Evolutionary conservation across 2,329 filamentous ascomycete genomes (phyloP).

Genomic region (Daldinia sp.): DNA sequence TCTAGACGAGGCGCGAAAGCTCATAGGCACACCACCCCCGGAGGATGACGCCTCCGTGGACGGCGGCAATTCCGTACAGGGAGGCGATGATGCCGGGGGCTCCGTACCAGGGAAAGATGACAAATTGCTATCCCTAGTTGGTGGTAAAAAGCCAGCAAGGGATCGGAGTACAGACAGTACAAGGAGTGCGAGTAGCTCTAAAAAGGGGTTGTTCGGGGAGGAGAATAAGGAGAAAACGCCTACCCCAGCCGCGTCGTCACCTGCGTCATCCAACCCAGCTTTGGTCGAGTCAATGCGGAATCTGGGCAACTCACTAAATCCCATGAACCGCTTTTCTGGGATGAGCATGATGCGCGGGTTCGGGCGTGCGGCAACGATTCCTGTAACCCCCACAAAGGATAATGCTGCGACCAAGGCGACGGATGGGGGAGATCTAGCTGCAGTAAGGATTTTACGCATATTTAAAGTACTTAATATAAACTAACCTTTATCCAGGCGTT

Average conservation of each 20-base stretch:
- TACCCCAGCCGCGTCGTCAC: conserved; percentile 42
- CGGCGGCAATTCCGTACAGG: conserved; percentile 62
- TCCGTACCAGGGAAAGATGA: conserved; percentile 59
- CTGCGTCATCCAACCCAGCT: conserved; percentile 61
- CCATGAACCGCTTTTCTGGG: conserved; percentile 77
- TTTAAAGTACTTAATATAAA: neutral
- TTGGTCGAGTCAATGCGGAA: conserved; percentile 82
- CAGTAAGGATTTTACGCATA: conserved; percentile 53
- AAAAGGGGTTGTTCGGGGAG: conserved; percentile 62
- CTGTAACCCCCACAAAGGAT: conserved; percentile 52
- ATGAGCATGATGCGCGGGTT: conserved; percentile 81
- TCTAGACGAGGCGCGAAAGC: conserved; percentile 87
- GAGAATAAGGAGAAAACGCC: conserved; percentile 52
- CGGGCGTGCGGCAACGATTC: conserved; percentile 62
- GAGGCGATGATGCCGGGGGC: conserved; percentile 49
- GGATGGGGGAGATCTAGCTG: conserved; percentile 65
- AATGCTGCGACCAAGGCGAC: conserved; percentile 44
- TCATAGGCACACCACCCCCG: conserved; percentile 77
- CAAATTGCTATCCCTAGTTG: conserved; percentile 74
- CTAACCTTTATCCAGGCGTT: conserved; percentile 57
- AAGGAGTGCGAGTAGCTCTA: conserved; percentile 68
- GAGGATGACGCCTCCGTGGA: conserved; percentile 69
- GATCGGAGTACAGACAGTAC: conserved; percentile 82
- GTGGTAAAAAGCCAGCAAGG: conserved; percentile 66
- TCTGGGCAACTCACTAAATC: conserved; percentile 82